phyloP scores from a whole-genome alignment of 257 asterid species.

The Nicotiana otophora region DNA sequence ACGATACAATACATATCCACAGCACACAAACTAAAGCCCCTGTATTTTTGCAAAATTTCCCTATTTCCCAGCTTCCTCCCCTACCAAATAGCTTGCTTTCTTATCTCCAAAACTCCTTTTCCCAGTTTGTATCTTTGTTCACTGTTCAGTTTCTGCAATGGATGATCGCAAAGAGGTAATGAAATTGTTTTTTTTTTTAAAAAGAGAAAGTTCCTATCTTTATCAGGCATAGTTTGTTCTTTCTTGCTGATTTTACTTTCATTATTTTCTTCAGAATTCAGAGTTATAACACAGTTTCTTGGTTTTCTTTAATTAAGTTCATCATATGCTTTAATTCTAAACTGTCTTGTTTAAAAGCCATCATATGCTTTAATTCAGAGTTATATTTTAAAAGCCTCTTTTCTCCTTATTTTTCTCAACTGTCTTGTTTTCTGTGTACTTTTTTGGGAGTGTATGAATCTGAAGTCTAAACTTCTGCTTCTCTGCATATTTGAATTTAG shows the following conservation, averaged over 20 bases:
- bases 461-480: neutral
- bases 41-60: neutral
- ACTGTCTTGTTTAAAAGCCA: neutral
- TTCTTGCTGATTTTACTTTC: neutral
- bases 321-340: neutral
- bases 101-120: neutral
- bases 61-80: neutral
- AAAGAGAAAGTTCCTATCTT: neutral
- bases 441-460: neutral
- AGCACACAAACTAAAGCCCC: neutral
- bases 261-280: neutral
- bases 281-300: neutral
- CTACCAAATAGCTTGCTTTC: neutral
- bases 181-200: neutral
- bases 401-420: neutral
- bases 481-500: neutral
- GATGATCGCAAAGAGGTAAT: constrained; percentile 30
- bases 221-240: neutral
- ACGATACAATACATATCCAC: neutral
- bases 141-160: constrained; percentile 4
- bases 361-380: neutral
- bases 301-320: neutral
- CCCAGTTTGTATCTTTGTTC: too few relatives aligned
- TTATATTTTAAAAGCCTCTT: too few relatives aligned
- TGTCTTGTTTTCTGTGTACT: neutral